Conservation (phyloP, 306 rosid species). For the Corylus avellana region DNA sequence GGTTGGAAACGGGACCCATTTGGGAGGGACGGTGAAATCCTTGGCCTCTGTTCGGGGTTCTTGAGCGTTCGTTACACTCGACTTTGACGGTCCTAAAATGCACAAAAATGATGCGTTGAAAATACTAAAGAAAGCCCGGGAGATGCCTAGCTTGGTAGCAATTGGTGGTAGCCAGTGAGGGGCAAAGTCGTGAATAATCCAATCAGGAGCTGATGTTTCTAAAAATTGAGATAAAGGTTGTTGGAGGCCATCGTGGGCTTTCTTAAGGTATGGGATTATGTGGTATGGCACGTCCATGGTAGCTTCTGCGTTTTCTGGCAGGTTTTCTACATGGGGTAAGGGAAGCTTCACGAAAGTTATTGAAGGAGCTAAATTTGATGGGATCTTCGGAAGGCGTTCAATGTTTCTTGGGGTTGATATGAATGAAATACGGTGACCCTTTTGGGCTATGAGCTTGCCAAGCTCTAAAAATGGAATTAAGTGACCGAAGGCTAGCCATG, state of each 20-base stretch:
- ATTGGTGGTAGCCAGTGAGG: slow-evolving; percentile 28
- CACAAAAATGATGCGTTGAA: slow-evolving; percentile 10
- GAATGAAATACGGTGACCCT: slow-evolving; percentile 46
- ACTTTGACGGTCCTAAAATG: slow-evolving; percentile 1
- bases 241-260: slow-evolving; percentile 47
- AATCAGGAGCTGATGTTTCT: slow-evolving; percentile 35
- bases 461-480: slow-evolving; percentile 48
- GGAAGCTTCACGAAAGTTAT: slow-evolving; percentile 41
- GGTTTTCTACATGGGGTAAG: slow-evolving; percentile 34
- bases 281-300: slow-evolving; percentile 46
- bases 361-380: slow-evolving; percentile 25
- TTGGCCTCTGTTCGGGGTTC: not conserved
- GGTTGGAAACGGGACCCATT: slow-evolving; percentile 35
- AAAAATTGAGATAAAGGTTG: slow-evolving; percentile 32
- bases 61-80: not conserved
- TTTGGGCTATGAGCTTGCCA: slow-evolving; percentile 55
- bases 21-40: slow-evolving; percentile 18
- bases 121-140: slow-evolving; percentile 38
- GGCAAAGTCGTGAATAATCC: slow-evolving; percentile 57
- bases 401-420: slow-evolving; percentile 55
- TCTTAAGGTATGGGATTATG: slow-evolving; percentile 41
- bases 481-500: slow-evolving; percentile 75
- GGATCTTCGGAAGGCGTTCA: slow-evolving; percentile 51
- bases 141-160: slow-evolving; percentile 15
- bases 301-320: slow-evolving; percentile 47